Base-by-base conservation (phyloP, 148 eudicot species). In the Limonium bicolor region DNA sequence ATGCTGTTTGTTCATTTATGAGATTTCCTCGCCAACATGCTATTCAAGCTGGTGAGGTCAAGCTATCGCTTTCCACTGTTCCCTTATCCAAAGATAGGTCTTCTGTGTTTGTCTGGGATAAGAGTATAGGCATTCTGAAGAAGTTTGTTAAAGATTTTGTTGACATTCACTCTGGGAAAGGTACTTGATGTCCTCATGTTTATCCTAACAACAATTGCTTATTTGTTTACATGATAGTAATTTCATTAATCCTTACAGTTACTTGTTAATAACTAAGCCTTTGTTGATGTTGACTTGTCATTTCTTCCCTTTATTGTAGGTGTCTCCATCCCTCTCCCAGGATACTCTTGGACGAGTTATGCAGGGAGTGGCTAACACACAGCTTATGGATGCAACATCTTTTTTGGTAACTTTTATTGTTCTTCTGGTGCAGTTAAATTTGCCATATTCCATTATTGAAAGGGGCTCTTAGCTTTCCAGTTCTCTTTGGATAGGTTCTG, bases 391-490 rank as follows among this genome's bases (percentile, higher is more conserved):
- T 49, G 60, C 52, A 41, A 31, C 71, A 31, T 64, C 78, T 35
- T 92, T 92, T 37, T 50, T 16, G 72, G 96, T 82, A 42, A 53
- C n/a, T n/a, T n/a, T n/a, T n/a, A n/a, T n/a, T n/a, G n/a, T n/a
- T n/a, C n/a, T n/a, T n/a, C n/a, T n/a, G n/a, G n/a, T n/a, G n/a
- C n/a, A n/a, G n/a, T n/a, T n/a, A n/a, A n/a, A n/a, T n/a, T n/a
- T n/a, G n/a, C n/a, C n/a, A n/a, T n/a, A n/a, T n/a, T n/a, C n/a
- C n/a, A n/a, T n/a, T n/a, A n/a, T n/a, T n/a, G n/a, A n/a, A n/a
- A n/a, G n/a, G n/a, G n/a, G n/a, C n/a, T n/a, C n/a, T n/a, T n/a
- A n/a, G n/a, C n/a, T n/a, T n/a, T n/a, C n/a, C n/a, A n/a, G 27
- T 27, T 43, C 29, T 10, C 22, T 41, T 48, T 28, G 36, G 37